Conservation (phyloP, 306 rosid genomes). For the Rosa rugosa region DNA sequence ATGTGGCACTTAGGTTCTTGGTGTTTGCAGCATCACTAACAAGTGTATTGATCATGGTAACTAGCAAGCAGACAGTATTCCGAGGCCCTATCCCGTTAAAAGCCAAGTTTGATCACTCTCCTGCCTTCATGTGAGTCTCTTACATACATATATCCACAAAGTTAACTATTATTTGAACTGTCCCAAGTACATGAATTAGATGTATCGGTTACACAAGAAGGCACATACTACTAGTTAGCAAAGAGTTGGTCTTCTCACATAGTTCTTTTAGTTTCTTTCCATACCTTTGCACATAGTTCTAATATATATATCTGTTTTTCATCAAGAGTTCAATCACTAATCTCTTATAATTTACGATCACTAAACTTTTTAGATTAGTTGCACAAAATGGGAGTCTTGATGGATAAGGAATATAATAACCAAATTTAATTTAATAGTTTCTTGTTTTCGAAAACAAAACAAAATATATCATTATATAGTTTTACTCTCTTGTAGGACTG, state of each 20-base stretch:
- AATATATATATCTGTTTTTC: too few species aligned
- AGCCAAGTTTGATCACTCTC: constrained; percentile 76
- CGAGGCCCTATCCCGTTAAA: neutral
- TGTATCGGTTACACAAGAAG: neutral
- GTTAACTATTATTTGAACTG: neutral
- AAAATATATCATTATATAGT: neutral
- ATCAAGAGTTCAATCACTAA: too few species aligned
- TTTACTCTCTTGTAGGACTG: too few species aligned
- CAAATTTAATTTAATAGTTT: neutral
- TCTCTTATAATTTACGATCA: too few species aligned
- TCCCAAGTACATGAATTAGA: neutral
- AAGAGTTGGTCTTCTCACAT: neutral
- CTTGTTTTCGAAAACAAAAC: neutral
- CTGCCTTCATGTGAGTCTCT: constrained; percentile 67
- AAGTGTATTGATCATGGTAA: constrained; percentile 61
- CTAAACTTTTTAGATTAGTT: too few species aligned
- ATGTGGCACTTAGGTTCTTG: constrained; percentile 52
- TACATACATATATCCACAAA: neutral
- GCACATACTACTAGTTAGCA: neutral
- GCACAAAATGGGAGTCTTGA: too few species aligned
- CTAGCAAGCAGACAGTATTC: constrained; percentile 54
- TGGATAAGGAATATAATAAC: neutral
- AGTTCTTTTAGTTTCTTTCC: neutral
- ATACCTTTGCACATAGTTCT: too few species aligned
- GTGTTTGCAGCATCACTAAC: constrained; percentile 67